Evolutionary conservation across 2,329 filamentous ascomycete genomes (phyloP).

Genomic region (Neofusicoccum sp.): DNA sequence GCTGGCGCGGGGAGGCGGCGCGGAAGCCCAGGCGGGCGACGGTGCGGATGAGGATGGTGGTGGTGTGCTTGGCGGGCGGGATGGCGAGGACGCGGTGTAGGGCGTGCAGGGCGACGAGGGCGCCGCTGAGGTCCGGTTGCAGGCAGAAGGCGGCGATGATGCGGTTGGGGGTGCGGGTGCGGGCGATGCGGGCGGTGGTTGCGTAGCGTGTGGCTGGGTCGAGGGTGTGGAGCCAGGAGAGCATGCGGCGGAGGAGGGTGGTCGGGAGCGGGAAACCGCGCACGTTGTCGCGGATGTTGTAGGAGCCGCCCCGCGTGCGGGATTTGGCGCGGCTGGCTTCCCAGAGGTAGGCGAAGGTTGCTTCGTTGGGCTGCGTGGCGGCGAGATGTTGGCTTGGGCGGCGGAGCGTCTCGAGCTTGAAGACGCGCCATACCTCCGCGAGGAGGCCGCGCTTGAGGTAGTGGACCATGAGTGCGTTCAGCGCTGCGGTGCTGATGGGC

Average conservation of each 20-base stretch:
- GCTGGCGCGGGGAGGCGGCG: not conserved
- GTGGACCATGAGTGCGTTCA: slow-evolving; percentile 35
- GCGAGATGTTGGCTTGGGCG: not conserved
- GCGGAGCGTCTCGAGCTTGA: not conserved
- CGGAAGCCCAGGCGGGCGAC: slow-evolving; percentile 31
- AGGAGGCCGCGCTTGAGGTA: slow-evolving; percentile 31
- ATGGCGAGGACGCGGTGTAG: slow-evolving; percentile 28
- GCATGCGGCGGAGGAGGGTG: not conserved
- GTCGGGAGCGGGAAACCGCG: not conserved
- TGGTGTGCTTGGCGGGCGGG: slow-evolving; percentile 26
- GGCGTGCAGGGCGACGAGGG: slow-evolving; percentile 34
- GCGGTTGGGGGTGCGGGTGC: slow-evolving; percentile 27
- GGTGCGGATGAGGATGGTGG: slow-evolving; percentile 27
- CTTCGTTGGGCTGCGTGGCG: not conserved
- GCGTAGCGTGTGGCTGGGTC: not conserved
- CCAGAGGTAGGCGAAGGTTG: slow-evolving; percentile 7
- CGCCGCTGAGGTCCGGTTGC: slow-evolving; percentile 33
- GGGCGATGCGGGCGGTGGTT: not conserved
- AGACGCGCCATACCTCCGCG: slow-evolving; percentile 26
- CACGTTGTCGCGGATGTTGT: not conserved
- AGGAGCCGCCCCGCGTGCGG: not conserved
- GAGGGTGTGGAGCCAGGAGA: not conserved
- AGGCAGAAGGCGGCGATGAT: slow-evolving; percentile 37
- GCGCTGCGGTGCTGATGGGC: slow-evolving; percentile 27
- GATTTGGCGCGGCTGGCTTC: not conserved